phyloP scores from a whole-genome alignment of 257 asterid genomes.

The Ballota nigra region DNA sequence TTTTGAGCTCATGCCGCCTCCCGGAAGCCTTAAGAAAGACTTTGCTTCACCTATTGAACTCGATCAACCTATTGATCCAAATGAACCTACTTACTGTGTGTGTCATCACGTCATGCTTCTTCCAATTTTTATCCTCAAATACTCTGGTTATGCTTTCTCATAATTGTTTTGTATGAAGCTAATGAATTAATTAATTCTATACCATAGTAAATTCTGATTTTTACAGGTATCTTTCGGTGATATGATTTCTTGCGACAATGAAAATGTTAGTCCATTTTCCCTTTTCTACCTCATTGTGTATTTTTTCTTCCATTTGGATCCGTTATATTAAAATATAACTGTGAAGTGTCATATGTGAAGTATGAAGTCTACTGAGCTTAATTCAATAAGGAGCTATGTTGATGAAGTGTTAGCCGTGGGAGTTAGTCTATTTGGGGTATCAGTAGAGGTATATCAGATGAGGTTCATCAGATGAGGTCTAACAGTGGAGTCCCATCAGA shows the following conservation, averaged over 20 bases:
- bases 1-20: conserved; percentile 99
- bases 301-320: conserved; percentile 3
- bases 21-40: conserved; percentile 83
- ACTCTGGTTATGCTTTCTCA: background rate
- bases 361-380: too few species aligned
- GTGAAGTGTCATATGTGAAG: too few species aligned
- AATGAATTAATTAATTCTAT: conserved; percentile 1
- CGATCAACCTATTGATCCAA: conserved; percentile 90
- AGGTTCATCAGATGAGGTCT: too few species aligned
- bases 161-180: background rate
- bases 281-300: conserved; percentile 2
- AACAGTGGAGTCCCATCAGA: too few species aligned
- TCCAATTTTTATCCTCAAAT: background rate
- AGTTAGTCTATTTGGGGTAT: too few species aligned
- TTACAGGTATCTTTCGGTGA: conserved; percentile 93
- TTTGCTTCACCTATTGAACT: conserved; percentile 64
- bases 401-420: too few species aligned
- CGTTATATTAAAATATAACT: background rate
- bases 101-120: conserved; percentile 77
- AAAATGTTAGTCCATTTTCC: conserved; percentile 47
- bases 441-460: too few species aligned
- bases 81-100: conserved; percentile 94
- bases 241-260: conserved; percentile 99
- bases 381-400: too few species aligned
- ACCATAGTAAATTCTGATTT: conserved; percentile 18